Evolutionary conservation across 805 yeast species (phyloP), one percentile per base, ranked within the genome.

Genomic region (Torulaspora maleeae): DNA sequence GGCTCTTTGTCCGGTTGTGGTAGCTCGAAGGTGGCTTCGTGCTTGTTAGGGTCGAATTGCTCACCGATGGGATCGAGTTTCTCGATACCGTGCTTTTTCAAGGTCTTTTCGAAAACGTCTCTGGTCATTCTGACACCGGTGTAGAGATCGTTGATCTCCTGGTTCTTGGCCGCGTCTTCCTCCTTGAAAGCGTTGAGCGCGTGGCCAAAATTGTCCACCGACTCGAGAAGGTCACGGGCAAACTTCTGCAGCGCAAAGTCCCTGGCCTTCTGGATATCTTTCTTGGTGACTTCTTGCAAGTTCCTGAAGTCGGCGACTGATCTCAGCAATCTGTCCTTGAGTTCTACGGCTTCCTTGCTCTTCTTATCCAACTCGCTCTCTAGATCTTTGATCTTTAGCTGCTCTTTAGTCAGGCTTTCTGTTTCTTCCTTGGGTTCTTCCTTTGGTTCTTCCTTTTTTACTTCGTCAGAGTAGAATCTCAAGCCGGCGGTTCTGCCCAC

Each of bases 81-180:
- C 53, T 69, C 75, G 52, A 89, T 73, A 33, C 97, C 97, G 68
- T 89, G 91, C 61, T 74, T 82, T 47, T 68, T 69, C 59, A 89
- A 76, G 28, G 96, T 89, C 74, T 83, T 85, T 64, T 85, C 93
- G 57, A 89, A 85, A 29, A 90, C 80, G 55, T 78, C 79, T 72
- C 84, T 83, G 44, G 95, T 89, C 96, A 89, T 86, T 59, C 80
- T 78, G 48, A 89, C 90, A 63, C 97, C 97, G 29, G 88, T 93
- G 64, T 81, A 83, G 53, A 89, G 72, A 64, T 82, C 83, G 51
- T 78, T 75, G 50, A 90, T 77, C 62, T 83, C 93, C 45, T 71
- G 68, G 57, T 81, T 80, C 28, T 76, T 66, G 45, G 73, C 74
- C 39, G 79, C 64, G 25, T 80, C 77, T 38, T 82, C 86, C 53